Evolutionary conservation across 129 eudicot species (phyloP), one percentile per base, ranked within the genome.

Genomic region (Centaurea solstitialis): DNA sequence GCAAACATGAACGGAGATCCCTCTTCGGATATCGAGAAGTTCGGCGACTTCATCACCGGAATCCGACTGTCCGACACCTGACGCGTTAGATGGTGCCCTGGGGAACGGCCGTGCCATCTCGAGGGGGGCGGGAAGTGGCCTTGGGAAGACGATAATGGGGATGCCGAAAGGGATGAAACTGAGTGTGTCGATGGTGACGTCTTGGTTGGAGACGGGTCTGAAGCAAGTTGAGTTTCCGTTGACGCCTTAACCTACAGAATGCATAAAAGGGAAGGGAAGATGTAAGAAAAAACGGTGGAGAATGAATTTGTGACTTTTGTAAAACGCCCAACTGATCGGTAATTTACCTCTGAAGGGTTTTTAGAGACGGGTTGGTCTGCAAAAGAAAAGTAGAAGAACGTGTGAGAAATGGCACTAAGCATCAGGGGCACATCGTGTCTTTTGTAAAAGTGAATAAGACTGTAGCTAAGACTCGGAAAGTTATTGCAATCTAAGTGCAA

Each of bases 21-120:
- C 68, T 91, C 99, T 85, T 91, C 99, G 28, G 94, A 90, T 13
- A 92, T 83, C 43, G 97, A 92, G 74, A 85, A 85, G 21, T 79
- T 90, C 50, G 95, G 97, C 76, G 99, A 91, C 84, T 87, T 95
- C 79, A 84, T 79, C 10, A 68, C 85, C 26, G 84, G 89, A 35
- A 87, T 83, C 17, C 85, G 88, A 82, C 87, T 89, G 79, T 89
- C 93, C 38, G 98, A 91, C 57, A 81, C 90, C 85, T 87, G 97
- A 3, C 90, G 88, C 22, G 77, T 21, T 23, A 88, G 81, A 24
- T 79, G 86, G 78, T 83, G 91, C 9, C 94, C 92, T 6, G 97
- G 94, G 28, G 97, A 90, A 38, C 76, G 84, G 72, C 82, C 86
- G 6, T 81, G 78, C 90, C 89, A 79, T 80, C 90, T 83, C 41